A percentile compares a stretch with the other conserved stretches of the same genome.
Conservation (phyloP, 108 stramenopile species). For the Cyclotella baltica region DNA sequence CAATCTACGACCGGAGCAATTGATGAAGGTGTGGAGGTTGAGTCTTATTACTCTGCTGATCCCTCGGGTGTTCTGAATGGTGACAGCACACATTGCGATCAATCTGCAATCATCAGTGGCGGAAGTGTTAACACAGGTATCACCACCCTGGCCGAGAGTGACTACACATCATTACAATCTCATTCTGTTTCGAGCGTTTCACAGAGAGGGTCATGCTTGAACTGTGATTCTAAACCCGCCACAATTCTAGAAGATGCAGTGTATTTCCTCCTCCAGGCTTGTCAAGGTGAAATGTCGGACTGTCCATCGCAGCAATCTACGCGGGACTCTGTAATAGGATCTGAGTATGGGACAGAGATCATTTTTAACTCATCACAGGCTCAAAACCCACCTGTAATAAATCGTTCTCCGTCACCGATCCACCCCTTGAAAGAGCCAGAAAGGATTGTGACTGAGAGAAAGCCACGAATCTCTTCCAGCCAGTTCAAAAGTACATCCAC, state of each 20-base stretch:
- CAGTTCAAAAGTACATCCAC: not conserved
- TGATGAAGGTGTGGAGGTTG: not conserved
- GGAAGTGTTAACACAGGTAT: not conserved
- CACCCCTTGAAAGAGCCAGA: not conserved
- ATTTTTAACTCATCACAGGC: not conserved
- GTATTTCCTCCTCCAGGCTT: not conserved
- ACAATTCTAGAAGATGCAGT: constrained; percentile 3
- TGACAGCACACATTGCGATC: not conserved
- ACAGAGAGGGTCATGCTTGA: not conserved
- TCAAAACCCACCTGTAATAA: not conserved
- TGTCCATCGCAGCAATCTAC: not conserved
- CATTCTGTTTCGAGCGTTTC: not conserved
- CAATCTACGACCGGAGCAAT: not conserved
- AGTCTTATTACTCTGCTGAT: not conserved
- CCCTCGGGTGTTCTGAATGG: not conserved
- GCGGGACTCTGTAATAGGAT: constrained; percentile 11
- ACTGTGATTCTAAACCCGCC: not conserved
- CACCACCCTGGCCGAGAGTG: not conserved
- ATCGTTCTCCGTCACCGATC: not conserved
- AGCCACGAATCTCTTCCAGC: not conserved
- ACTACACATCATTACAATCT: not conserved
- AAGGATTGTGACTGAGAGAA: constrained; percentile 7
- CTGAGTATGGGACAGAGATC: constrained; percentile 13
- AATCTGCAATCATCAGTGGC: not conserved
- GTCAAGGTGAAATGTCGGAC: not conserved